Conservation (phyloP, 306 rosid species). For the Crotalaria pallida region DNA sequence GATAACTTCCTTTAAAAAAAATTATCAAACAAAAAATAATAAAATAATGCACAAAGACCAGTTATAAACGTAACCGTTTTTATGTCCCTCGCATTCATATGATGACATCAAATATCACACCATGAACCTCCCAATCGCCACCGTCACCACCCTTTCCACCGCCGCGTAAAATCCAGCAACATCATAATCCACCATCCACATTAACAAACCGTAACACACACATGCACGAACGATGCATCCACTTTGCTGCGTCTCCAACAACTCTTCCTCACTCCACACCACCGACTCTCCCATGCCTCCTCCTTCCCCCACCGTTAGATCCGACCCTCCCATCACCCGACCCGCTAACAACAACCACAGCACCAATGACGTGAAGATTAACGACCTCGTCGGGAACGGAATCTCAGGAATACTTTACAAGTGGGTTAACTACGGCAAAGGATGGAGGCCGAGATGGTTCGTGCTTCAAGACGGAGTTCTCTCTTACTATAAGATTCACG, state of each 20-base stretch:
- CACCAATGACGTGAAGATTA: slow-evolving; percentile 63
- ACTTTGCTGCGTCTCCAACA: slow-evolving; percentile 66
- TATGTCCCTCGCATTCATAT: slow-evolving; percentile 4
- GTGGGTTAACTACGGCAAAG: slow-evolving; percentile 93
- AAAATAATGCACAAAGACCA: no score
- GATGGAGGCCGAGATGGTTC: slow-evolving; percentile 94
- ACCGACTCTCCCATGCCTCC: slow-evolving; percentile 40
- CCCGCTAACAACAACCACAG: slow-evolving; percentile 13
- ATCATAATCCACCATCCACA: neutral
- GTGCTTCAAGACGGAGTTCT: slow-evolving; percentile 83
- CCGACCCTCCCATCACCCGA: slow-evolving; percentile 30
- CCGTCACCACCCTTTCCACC: slow-evolving; percentile 6
- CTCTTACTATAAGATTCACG: slow-evolving; percentile 89
- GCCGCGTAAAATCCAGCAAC: slow-evolving; percentile 4
- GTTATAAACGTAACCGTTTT: slow-evolving; percentile 34
- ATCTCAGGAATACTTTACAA: slow-evolving; percentile 71
- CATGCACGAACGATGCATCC: slow-evolving; percentile 61
- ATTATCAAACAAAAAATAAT: no score
- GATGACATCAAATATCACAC: no score
- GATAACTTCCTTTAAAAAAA: no score
- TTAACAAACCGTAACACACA: neutral
- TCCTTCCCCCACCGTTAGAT: slow-evolving; percentile 37
- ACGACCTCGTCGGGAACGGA: slow-evolving; percentile 83
- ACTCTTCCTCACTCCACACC: slow-evolving; percentile 40
- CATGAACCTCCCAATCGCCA: slow-evolving; percentile 27